A percentile compares a stretch with the other conserved stretches of the same genome.
Evolutionary conservation across 495 filamentous ascomycete genomes (phyloP).

Genomic region (Penicillium herquei): DNA sequence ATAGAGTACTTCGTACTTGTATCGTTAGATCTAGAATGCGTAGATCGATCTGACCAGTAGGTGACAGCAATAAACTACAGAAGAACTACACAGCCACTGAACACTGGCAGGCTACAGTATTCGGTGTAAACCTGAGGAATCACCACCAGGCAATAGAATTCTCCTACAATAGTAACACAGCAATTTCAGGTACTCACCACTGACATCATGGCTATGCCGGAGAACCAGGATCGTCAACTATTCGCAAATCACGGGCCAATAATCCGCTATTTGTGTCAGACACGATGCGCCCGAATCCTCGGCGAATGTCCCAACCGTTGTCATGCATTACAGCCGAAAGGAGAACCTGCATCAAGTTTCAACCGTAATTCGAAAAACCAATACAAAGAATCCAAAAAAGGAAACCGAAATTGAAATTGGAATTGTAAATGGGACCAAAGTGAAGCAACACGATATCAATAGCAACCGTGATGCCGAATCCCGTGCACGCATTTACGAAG

Average conservation of each 20-base stretch:
- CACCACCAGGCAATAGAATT: slow-evolving; percentile 4
- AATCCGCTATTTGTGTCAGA: neutral
- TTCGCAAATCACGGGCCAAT: slow-evolving; percentile 4
- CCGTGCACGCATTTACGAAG: neutral
- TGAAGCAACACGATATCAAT: neutral
- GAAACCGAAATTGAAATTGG: neutral
- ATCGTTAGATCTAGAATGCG: neutral
- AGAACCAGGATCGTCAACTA: slow-evolving; percentile 7
- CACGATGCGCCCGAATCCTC: slow-evolving; percentile 4
- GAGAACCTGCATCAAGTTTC: no score
- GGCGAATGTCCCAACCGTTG: neutral
- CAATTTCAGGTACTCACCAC: neutral
- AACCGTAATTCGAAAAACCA: no score
- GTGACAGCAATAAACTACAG: neutral
- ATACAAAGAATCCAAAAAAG: no score
- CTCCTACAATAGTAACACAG: slow-evolving; percentile 9
- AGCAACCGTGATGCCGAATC: no score
- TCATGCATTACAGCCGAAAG: neutral
- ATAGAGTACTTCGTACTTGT: no score
- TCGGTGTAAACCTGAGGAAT: neutral
- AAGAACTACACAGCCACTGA: neutral
- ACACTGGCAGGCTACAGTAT: neutral
- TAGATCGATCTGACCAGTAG: neutral
- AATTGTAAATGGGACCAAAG: neutral
- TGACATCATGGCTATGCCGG: neutral